Conservation (phyloP, 2,329 filamentous ascomycete genomes). For the Ophiognomonia clavigignenti-juglandacearum region DNA sequence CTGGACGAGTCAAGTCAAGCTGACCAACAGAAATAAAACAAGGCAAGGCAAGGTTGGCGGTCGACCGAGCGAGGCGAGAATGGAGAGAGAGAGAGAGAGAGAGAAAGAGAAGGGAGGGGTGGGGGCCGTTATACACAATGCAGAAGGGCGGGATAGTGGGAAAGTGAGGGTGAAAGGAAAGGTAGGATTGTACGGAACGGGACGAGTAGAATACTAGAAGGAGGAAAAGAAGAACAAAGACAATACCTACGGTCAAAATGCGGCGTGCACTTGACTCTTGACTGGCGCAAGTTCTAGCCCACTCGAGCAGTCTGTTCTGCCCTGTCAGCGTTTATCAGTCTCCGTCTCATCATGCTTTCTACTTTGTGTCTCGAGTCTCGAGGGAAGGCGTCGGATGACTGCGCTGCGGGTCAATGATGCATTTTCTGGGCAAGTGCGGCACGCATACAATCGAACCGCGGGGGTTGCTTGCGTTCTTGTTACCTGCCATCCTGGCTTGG, state of each 20-base stretch:
- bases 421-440: background rate
- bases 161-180: background rate
- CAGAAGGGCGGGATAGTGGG: background rate
- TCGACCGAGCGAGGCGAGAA: background rate
- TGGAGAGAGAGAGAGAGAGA: background rate
- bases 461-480: background rate
- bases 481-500: background rate
- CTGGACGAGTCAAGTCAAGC: background rate
- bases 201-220: background rate
- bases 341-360: no score
- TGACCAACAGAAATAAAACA: slow-evolving; percentile 2
- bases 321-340: background rate
- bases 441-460: background rate
- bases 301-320: no score
- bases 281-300: no score
- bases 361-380: no score
- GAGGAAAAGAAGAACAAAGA: background rate
- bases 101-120: background rate
- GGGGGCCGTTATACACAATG: no score
- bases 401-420: background rate
- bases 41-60: slow-evolving; percentile 2
- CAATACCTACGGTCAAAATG: no score
- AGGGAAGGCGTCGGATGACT: background rate
- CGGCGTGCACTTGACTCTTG: no score
- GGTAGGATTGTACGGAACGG: background rate